phyloP scores from a whole-genome alignment of 225 moss, liverwort and hornwort species.

The Pseudisothecium myosuroides region DNA sequence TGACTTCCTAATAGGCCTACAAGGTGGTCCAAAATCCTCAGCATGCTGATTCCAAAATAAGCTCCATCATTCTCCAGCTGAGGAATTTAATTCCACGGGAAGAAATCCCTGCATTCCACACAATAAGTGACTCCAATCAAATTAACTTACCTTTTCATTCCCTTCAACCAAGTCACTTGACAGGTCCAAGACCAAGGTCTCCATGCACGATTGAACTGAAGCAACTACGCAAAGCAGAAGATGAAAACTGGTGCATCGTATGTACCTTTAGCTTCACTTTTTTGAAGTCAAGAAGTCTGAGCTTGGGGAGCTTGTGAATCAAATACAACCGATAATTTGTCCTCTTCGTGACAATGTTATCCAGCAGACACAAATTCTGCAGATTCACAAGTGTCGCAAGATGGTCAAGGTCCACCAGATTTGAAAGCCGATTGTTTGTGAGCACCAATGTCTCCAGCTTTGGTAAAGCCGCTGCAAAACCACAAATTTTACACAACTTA shows the following conservation, averaged over 20 bases:
- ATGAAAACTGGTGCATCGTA: not conserved
- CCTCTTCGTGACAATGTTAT: constrained; percentile 85
- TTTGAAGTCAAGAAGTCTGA: constrained; percentile 92
- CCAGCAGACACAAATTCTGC: constrained; percentile 80
- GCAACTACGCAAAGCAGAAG: constrained; percentile 2
- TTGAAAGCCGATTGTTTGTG: constrained; percentile 94
- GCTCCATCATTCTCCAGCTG: constrained; percentile 74
- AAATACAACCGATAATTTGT: constrained; percentile 78
- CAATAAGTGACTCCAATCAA: constrained; percentile 90
- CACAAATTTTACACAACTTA: constrained; percentile 8
- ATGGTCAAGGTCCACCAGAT: constrained; percentile 92
- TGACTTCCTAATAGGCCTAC: not conserved
- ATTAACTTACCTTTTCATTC: constrained; percentile 65
- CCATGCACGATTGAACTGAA: not conserved
- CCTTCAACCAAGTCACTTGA: constrained; percentile 20
- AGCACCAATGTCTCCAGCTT: constrained; percentile 94
- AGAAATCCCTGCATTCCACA: constrained; percentile 79
- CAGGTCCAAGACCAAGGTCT: constrained; percentile 16
- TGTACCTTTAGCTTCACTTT: constrained; percentile 97
- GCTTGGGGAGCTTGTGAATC: constrained; percentile 93
- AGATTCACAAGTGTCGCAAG: constrained; percentile 64
- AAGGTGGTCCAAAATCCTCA: constrained; percentile 17
- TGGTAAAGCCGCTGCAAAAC: constrained; percentile 61
- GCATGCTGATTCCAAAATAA: constrained; percentile 27
- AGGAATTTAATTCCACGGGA: constrained; percentile 57